Evolutionary conservation across 352 stramenopile species (phyloP).

Genomic region (Phytopythium litorale): DNA sequence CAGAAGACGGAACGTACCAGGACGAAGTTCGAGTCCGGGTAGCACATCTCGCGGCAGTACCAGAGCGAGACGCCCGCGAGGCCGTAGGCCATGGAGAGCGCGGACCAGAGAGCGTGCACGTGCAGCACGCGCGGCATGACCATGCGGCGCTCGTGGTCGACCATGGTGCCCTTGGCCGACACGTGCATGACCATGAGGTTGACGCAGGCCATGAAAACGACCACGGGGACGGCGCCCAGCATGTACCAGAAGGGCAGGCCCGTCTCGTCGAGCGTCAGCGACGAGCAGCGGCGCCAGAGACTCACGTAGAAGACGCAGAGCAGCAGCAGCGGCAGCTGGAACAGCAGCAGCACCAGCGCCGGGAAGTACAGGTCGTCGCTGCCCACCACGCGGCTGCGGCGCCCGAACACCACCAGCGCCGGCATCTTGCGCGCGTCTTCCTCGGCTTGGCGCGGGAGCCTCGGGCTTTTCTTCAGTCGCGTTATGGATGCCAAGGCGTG

Average conservation of each 20-base stretch:
- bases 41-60: slow-evolving; percentile 69
- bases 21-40: slow-evolving; percentile 70
- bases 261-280: slow-evolving; percentile 46
- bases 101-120: slow-evolving; percentile 71
- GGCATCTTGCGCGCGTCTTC: slow-evolving; percentile 34
- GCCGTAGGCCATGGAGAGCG: slow-evolving; percentile 61
- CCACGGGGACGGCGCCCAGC: slow-evolving; percentile 51
- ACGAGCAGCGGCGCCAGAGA: slow-evolving; percentile 64
- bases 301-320: slow-evolving; percentile 57
- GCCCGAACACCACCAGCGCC: slow-evolving; percentile 80
- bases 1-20: slow-evolving; percentile 34
- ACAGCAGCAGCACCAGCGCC: slow-evolving; percentile 68
- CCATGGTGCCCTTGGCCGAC: slow-evolving; percentile 79
- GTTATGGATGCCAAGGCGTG: too few species aligned
- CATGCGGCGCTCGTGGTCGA: slow-evolving; percentile 83
- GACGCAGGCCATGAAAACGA: slow-evolving; percentile 80
- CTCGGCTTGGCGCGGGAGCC: background rate
- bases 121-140: slow-evolving; percentile 82
- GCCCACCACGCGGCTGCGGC: slow-evolving; percentile 74
- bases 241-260: slow-evolving; percentile 83
- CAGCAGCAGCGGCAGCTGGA: slow-evolving; percentile 69
- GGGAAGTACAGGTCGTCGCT: slow-evolving; percentile 87
- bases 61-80: slow-evolving; percentile 55
- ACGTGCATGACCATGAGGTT: slow-evolving; percentile 87
- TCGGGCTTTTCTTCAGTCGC: too few species aligned